Evolutionary conservation across 352 stramenopile species (phyloP), one percentile per base, ranked within the genome.

Genomic region (Globisporangium alternatum): DNA sequence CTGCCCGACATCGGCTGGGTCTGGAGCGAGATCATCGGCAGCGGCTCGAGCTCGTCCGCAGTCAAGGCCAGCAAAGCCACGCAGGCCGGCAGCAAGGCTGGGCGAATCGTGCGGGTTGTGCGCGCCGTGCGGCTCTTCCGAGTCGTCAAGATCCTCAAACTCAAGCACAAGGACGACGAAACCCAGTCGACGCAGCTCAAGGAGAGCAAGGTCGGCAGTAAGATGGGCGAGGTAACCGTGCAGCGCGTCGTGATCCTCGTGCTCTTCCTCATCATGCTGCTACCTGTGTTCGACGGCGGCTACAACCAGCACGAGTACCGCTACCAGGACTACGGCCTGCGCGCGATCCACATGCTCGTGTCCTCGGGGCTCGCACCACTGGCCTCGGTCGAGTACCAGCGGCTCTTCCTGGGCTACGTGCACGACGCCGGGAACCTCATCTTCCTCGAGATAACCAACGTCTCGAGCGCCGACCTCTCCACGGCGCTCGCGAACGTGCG

Each of bases 231-330:
- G 58, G 91, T 91, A 48, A 92, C 83, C 0, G 78, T 90, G 33
- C 86, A 90, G 70, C 82, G 84, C 21, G 88, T 97, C 8, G 91
- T 97, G 43, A 84, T 97, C 41, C 80, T 95, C 33, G 88, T 97
- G 48, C 78, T 97, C 25, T 95, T 96, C 44, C 80, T 97, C 53
- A 73, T 96, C 56, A 91, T 97, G 69, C 62, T 96, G 39, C 75
- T 97, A n/a, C 90, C 90, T 3, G 69, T 91, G 6, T 95, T 96
- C 60, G 85, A 96, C 44, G 84, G 86, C 12, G 80, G 88, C 28
- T 93, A 93, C 65, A 81, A 63, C 5, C 76, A 94, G 43, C 67
- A 86, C 43, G 80, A 91, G 8, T 93, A 95, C 62, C 80, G 84
- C 8, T 91, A 94, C 62, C 89, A 97, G 70, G 81, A 96, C 47